phyloP scores from a whole-genome alignment of 208 protist species.

The Acanthamoeba triangularis region DNA sequence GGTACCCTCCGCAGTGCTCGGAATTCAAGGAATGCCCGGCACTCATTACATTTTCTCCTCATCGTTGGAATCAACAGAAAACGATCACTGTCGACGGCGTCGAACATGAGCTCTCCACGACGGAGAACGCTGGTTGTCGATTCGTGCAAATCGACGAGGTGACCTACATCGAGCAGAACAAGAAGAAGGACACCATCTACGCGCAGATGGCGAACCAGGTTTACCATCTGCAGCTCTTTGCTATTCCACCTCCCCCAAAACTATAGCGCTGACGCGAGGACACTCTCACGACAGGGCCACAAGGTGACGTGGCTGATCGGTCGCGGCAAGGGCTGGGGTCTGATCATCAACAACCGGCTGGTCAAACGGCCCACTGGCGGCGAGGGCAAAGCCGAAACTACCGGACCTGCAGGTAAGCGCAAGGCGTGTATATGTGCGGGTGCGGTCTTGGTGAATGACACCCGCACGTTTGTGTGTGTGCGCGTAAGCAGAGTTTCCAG shows the following conservation, averaged over 20 bases:
- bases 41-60: too few relatives aligned
- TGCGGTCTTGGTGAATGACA: too few relatives aligned
- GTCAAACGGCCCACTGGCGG: background rate
- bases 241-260: too few relatives aligned
- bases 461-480: too few relatives aligned
- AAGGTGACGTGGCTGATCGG: constrained; percentile 73
- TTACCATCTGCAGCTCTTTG: too few relatives aligned
- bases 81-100: constrained; percentile 1
- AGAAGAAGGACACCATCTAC: constrained; percentile 77
- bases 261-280: too few relatives aligned
- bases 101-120: constrained; percentile 62
- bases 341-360: constrained; percentile 73
- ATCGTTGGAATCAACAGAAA: background rate
- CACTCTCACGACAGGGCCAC: too few relatives aligned
- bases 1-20: too few relatives aligned
- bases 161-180: constrained; percentile 79
- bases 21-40: too few relatives aligned
- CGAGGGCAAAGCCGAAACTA: background rate
- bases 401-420: too few relatives aligned
- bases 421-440: too few relatives aligned
- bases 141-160: constrained; percentile 74
- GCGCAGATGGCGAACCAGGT: constrained; percentile 72
- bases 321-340: constrained; percentile 55
- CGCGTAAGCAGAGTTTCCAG: background rate
- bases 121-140: constrained; percentile 55